These are phyloP conservation scores for Hawksworthiomyces lignivorus DNA, from an alignment of 2,329 filamentous ascomycete genomes.

Conservation along the genomic window DNA sequence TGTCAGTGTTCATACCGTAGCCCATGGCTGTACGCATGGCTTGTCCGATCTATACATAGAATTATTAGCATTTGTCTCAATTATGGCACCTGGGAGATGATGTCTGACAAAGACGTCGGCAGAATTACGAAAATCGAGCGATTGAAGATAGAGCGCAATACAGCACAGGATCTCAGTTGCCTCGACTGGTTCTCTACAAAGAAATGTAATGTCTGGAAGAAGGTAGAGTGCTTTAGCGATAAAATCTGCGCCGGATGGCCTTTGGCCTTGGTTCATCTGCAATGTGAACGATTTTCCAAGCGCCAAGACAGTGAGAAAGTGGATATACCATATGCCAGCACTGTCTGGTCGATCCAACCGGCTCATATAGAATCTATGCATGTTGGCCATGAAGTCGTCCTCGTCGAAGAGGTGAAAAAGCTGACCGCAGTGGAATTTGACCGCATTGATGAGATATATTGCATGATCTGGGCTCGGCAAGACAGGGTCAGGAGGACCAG, in stretches of 20 bases:
- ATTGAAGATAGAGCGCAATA: constrained; percentile 1
- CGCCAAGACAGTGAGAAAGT: background rate
- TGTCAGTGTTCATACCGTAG: background rate
- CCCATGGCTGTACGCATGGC: constrained; percentile 1
- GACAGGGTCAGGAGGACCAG: background rate
- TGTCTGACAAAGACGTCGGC: background rate
- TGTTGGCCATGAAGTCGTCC: background rate
- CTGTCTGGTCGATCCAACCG: background rate
- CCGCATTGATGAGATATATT: constrained; percentile 1
- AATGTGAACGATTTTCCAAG: constrained; percentile 2
- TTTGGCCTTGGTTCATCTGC: background rate
- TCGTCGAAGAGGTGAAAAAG: constrained; percentile 3
- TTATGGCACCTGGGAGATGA: too few species aligned
- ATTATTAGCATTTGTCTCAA: too few species aligned
- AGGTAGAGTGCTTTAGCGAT: background rate
- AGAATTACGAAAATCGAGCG: background rate
- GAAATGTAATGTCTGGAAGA: background rate
- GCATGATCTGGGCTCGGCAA: constrained; percentile 1
- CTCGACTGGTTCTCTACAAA: background rate
- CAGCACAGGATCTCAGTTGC: constrained; percentile 1
- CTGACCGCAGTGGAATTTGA: constrained; percentile 4
- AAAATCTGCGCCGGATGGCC: background rate
- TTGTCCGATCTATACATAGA: constrained; percentile 4
- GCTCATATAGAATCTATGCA: background rate
- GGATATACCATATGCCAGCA: background rate